Evolutionary conservation across 2,329 filamentous ascomycete genomes (phyloP).

Genomic region (Paecilomyces sp.): DNA sequence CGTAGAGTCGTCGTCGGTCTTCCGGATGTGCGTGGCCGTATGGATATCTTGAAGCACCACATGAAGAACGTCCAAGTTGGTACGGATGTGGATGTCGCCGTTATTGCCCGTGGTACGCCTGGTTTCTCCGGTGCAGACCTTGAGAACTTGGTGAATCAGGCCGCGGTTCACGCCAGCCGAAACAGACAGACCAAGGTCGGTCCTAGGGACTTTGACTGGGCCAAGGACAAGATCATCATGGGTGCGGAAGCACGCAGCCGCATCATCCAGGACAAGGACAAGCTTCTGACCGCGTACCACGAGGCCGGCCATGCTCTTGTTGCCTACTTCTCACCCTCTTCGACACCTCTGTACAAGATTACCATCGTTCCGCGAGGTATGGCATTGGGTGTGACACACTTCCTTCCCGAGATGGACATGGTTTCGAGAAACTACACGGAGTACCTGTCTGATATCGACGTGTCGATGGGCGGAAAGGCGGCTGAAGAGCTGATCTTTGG

Average conservation of each 20-base stretch:
- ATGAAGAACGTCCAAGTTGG: slow-evolving; percentile 81
- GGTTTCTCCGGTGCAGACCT: slow-evolving; percentile 93
- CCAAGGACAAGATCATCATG: slow-evolving; percentile 97
- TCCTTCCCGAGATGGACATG: slow-evolving; percentile 85
- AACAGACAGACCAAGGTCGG: slow-evolving; percentile 68
- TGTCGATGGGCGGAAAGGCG: slow-evolving; percentile 78
- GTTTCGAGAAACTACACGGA: slow-evolving; percentile 83
- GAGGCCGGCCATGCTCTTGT: slow-evolving; percentile 94
- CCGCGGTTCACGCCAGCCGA: slow-evolving; percentile 89
- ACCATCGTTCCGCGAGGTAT: slow-evolving; percentile 90
- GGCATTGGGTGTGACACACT: slow-evolving; percentile 78
- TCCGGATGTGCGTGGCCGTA: slow-evolving; percentile 85
- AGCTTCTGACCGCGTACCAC: slow-evolving; percentile 90
- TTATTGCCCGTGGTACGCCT: slow-evolving; percentile 78
- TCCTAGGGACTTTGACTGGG: slow-evolving; percentile 86
- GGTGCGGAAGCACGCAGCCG: slow-evolving; percentile 86
- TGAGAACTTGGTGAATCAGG: slow-evolving; percentile 95
- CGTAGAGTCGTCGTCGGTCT: slow-evolving; percentile 82
- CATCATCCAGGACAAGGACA: slow-evolving; percentile 87
- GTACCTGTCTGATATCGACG: slow-evolving; percentile 71
- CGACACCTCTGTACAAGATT: slow-evolving; percentile 85
- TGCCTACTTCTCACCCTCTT: slow-evolving; percentile 69
- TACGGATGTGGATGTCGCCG: slow-evolving; percentile 71
- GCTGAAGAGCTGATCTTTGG: slow-evolving; percentile 88
- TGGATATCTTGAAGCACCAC: slow-evolving; percentile 90